A percentile compares a stretch with the other conserved stretches of the same genome.
These are phyloP conservation scores for Calonectria pauciramosa DNA, from an alignment of 2,329 filamentous ascomycete species.

Conservation along the genomic window DNA sequence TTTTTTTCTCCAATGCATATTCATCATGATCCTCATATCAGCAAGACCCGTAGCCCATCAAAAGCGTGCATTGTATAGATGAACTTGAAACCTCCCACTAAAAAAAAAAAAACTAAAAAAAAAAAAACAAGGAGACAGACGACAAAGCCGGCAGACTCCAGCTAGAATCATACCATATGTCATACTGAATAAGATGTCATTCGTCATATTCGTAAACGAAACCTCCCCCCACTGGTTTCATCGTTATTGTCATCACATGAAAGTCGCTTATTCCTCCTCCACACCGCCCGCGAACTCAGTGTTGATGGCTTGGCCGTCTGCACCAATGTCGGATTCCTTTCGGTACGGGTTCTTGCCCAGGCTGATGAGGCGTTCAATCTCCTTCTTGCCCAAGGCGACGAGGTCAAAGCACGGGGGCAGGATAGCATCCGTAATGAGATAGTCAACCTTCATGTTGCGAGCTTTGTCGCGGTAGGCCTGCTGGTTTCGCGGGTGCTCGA, in stretches of 20 bases:
- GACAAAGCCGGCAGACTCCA: not conserved
- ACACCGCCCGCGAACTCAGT: conserved; percentile 43
- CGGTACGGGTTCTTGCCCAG: conserved; percentile 65
- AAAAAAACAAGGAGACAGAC: not conserved
- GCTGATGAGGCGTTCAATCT: conserved; percentile 55
- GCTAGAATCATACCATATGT: not conserved
- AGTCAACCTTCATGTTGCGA: conserved; percentile 68
- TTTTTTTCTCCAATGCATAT: not conserved
- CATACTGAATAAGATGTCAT: not conserved
- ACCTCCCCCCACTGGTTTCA: not conserved
- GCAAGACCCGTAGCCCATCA: not conserved
- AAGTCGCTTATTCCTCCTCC: not conserved
- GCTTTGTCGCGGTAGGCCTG: conserved; percentile 71
- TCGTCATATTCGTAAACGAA: not conserved
- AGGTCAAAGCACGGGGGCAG: conserved; percentile 65
- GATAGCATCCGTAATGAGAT: conserved; percentile 59
- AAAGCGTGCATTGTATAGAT: not conserved
- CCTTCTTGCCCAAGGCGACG: conserved; percentile 65
- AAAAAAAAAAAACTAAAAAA: not conserved
- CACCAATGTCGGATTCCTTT: conserved; percentile 61
- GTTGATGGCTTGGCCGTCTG: conserved; percentile 54
- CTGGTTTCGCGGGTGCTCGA: conserved; percentile 63
- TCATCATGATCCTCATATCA: not conserved
- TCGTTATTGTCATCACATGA: not conserved
- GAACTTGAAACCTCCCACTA: not conserved